Evolutionary conservation across 805 yeast species (phyloP), one percentile per base, ranked within the genome.

Genomic region (Diddensiella santjacobensis): DNA sequence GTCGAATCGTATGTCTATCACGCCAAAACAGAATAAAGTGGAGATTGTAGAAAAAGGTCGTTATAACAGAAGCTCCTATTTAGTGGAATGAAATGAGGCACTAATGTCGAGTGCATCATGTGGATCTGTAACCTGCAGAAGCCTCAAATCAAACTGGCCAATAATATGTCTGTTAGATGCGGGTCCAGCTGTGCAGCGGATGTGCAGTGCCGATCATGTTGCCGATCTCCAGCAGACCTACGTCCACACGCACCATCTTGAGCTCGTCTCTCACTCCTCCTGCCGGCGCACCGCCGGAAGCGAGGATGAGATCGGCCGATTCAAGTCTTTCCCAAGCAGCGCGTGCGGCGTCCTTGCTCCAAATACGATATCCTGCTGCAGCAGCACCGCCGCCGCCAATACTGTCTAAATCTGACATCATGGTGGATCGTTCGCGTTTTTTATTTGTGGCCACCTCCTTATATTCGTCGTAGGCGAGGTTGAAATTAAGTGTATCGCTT

Each of bases 401-500:
- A 4, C 68, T 62, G 6, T 63, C 49, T n/a, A 44, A 22, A 11
- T 35, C 69, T 45, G 45, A 55, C 35, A 42, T 48, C 20, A 45
- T 54, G 10, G 75, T 69, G 2, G 66, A 63, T 42, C 67, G 63
- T 22, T 71, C 70, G 3, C 67, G 60, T 48, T 77, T 75, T 48
- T 72, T 64, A 0, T 60, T 52, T 47, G 75, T 74, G 39, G 80
- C 71, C 71, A 81, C 74, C 1, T 67, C 70, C n/a, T 61, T 59
- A 64, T 87, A 91, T 63, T 91, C 98, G 26, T 80, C 81, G 62
- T 81, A 84, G 0, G 83, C 84, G 49, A 88, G 67, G 55, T 85
- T 86, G 65, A 89, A 82, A 62, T 87, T 90, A 17, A 87, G 75
- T n/a, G 73, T 71, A 11, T 72, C 79, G 20, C 78, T 65, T 18